Conservation (phyloP, 305 asterid genomes). For the Fraxinus dipetala region DNA sequence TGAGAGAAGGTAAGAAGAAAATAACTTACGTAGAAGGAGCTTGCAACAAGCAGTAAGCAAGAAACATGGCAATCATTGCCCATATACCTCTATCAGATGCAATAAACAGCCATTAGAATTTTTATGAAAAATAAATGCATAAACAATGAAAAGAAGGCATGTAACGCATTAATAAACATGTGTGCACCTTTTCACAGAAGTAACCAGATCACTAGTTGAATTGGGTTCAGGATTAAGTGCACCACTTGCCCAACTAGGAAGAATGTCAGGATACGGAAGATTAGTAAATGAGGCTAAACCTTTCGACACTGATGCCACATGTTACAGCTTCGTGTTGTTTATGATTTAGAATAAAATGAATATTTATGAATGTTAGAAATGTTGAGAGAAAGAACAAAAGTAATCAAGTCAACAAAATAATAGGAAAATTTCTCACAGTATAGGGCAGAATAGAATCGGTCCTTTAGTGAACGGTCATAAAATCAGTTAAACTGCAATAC, state of each 20-base stretch:
- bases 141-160: conserved; percentile 12
- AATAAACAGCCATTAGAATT: conserved; percentile 23
- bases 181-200: conserved; percentile 75
- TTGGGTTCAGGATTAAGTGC: conserved; percentile 78
- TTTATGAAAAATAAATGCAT: conserved; percentile 3
- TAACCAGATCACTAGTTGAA: conserved; percentile 50
- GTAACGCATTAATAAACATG: conserved; percentile 3
- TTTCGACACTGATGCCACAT: background rate
- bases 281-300: background rate
- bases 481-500: conserved; percentile 10
- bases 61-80: conserved; percentile 94
- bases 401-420: conserved; percentile 12
- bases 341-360: background rate
- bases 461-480: conserved; percentile 4
- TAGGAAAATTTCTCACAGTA: background rate
- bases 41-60: conserved; percentile 92
- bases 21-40: conserved; percentile 92
- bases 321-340: background rate
- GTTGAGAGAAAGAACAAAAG: background rate
- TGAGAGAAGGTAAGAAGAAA: conserved; percentile 11
- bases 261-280: conserved; percentile 9
- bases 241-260: conserved; percentile 92
- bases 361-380: background rate
- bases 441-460: conserved; percentile 12
- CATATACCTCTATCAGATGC: conserved; percentile 73